Base-by-base conservation (phyloP, 768 basidiomycete species). In the Lactarius sp. region DNA sequence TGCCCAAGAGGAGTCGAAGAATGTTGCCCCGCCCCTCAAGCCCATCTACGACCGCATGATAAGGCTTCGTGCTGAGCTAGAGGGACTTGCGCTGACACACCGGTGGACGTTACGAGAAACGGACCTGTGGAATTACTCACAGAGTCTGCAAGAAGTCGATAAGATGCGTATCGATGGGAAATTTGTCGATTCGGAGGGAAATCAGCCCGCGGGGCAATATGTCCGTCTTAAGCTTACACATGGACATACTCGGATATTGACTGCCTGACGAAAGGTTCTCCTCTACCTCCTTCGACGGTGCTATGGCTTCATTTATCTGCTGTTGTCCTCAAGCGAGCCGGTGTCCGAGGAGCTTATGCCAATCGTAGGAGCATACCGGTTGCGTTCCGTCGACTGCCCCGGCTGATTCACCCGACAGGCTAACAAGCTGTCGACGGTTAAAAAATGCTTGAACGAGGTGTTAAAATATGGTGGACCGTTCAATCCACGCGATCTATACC, bases 281-380 rank as follows among this genome's bases (percentile, higher is more conserved):
- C 80, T 99, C 27, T 99, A 97, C 73, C 83, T 98, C 42, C 79
- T 99, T 58, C 79, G 96, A 69, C 84, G 96, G 72, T 99, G 97
- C 78, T 95, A 98, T 73, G 96, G 96, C 65, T 82, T 98, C 56
- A 95, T 97, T 69, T 98, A 98, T 74, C 83, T 89, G 34, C 75
- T 99, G 54, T 83, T 99, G 66, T 94, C 94, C 31, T 94, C 94
- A 20, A 93, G 91, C 66, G 96, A 98, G 76, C 97, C 97, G 0
- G 94, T 99, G 2, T 96, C 94, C 0, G 97, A 99, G 75, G 97
- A 98, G 74, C 78, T 99, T 16, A 98, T 98, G 91, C 95, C 95
- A 6, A 83, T 97, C 44, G 95, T 95, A 74, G 60, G 84, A 72
- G 46, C 1, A 27, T 63, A 50, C 10, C 59, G 6, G 6, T 33